These are phyloP conservation scores for Candida succiphila DNA, from an alignment of 805 yeast species.

Conservation along the genomic window DNA sequence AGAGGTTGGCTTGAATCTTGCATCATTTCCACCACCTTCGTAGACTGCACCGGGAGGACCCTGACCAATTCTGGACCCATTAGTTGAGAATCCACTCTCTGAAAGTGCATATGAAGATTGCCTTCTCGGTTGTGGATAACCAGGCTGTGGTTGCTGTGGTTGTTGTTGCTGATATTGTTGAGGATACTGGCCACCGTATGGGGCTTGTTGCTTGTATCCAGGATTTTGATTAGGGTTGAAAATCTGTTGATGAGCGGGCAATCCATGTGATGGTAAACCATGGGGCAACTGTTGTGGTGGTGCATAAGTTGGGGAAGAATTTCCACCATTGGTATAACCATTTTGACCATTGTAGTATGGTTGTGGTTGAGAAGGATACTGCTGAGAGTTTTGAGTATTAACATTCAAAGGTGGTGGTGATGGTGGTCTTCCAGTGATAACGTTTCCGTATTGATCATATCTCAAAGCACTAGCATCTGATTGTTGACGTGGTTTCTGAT, in stretches of 20 bases:
- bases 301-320: slow-evolving; percentile 17
- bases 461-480: slow-evolving; percentile 2
- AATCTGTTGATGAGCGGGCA: slow-evolving; percentile 20
- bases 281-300: slow-evolving; percentile 22
- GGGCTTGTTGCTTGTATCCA: too few species aligned
- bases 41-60: slow-evolving; percentile 6
- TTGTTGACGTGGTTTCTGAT: neutral
- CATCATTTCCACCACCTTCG: slow-evolving; percentile 5
- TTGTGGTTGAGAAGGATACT: slow-evolving; percentile 8
- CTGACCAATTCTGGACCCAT: slow-evolving; percentile 6
- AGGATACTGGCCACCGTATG: slow-evolving; percentile 9
- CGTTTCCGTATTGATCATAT: slow-evolving; percentile 11
- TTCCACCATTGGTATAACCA: slow-evolving; percentile 7
- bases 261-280: slow-evolving; percentile 24
- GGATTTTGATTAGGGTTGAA: slow-evolving; percentile 6
- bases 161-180: too few species aligned
- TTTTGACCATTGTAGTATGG: neutral
- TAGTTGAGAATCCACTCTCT: slow-evolving; percentile 3
- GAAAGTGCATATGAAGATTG: slow-evolving; percentile 17
- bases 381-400: neutral
- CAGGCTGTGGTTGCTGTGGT: slow-evolving; percentile 9
- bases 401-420: slow-evolving; percentile 3
- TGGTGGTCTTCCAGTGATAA: slow-evolving; percentile 3
- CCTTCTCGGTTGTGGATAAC: slow-evolving; percentile 14
- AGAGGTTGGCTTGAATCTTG: slow-evolving; percentile 30